Evolutionary conservation across 176 grass and related monocot species (phyloP), one percentile per base, ranked within the genome.

Genomic region (Avena insularis): DNA sequence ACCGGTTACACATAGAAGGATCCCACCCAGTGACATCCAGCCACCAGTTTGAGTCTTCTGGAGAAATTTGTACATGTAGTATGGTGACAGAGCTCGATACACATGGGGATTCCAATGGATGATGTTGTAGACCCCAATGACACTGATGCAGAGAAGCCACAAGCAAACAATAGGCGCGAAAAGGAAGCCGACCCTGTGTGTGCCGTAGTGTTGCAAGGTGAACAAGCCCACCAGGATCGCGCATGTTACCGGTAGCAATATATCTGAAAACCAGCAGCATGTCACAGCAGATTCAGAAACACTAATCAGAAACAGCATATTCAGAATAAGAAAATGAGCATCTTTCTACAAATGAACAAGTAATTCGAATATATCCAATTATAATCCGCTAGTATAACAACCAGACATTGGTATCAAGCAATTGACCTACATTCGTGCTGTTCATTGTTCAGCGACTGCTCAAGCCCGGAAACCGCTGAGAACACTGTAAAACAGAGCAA

Each of bases 1-100:
- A 99, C 97, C 97, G 21, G 94, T 96, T 88, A 99, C 89, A 9
- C 97, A 99, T 17, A 99, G 86, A 79, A 99, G 92, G 59, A 99
- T 93, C 58, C 97, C 97, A 20, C 97, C 97, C 16, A 99, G 89
- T 10, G 94, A 94, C 92, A 93, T 94, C 97, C 97, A 99, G 16
- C 97, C 97, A 29, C 94, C 92, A 56, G 60, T 64, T 14, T 72
- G 62, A 14, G 97, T 99, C 84, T 99, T 99, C 78, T 89, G 93
- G 66, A 99, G 62, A 80, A 99, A 99, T 51, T 53, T 91, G 73
- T 96, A 93, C 89, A 87, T 84, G 67, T 96, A 96, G 71, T 92
- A 90, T 0, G 97, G 97, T 1, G 97, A 99, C 17, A 99, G 87
- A 11, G 97, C 97, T 74, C 40, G 82, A 16, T 91, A 95, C 19